Evolutionary conservation across 2,329 filamentous ascomycete species (phyloP).

Genomic region (Botryotinia calthae): DNA sequence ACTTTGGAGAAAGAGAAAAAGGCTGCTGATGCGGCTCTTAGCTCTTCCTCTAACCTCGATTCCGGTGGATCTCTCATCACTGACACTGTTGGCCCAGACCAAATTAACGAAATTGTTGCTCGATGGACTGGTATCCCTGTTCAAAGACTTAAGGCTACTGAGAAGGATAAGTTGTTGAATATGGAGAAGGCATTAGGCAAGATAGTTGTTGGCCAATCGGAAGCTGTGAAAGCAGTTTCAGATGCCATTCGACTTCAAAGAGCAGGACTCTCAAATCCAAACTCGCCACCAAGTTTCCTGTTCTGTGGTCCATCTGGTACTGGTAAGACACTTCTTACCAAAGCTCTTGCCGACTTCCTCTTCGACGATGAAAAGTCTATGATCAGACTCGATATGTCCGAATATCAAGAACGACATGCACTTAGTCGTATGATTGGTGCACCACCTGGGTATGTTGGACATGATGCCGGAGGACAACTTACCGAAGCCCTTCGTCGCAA

Average conservation of each 20-base stretch:
- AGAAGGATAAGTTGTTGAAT: conserved; percentile 97
- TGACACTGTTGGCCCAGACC: conserved; percentile 91
- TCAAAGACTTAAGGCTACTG: conserved; percentile 86
- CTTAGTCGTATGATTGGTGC: conserved; percentile 97
- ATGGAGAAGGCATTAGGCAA: conserved; percentile 88
- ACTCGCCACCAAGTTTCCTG: conserved; percentile 95
- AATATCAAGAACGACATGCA: conserved; percentile 96
- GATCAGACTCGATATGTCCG: conserved; percentile 99
- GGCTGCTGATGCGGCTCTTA: conserved; percentile 70
- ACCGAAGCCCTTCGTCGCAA: conserved; percentile 91
- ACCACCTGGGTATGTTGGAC: conserved; percentile 93
- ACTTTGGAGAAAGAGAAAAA: conserved; percentile 78
- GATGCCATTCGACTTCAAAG: conserved; percentile 95
- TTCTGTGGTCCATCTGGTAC: conserved; percentile 99
- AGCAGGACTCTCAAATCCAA: conserved; percentile 91
- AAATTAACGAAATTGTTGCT: conserved; percentile 98
- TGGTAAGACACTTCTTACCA: conserved; percentile 95
- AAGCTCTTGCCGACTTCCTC: conserved; percentile 94
- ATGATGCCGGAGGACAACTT: conserved; percentile 92
- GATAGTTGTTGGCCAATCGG: conserved; percentile 88
- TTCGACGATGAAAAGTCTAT: conserved; percentile 97
- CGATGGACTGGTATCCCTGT: conserved; percentile 99
- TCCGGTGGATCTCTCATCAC: conserved; percentile 74
- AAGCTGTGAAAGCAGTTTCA: conserved; percentile 88
- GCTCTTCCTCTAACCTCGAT: conserved; percentile 52